phyloP scores from a whole-genome alignment of 2,329 filamentous ascomycete species.

The Metarhizium brunneum region DNA sequence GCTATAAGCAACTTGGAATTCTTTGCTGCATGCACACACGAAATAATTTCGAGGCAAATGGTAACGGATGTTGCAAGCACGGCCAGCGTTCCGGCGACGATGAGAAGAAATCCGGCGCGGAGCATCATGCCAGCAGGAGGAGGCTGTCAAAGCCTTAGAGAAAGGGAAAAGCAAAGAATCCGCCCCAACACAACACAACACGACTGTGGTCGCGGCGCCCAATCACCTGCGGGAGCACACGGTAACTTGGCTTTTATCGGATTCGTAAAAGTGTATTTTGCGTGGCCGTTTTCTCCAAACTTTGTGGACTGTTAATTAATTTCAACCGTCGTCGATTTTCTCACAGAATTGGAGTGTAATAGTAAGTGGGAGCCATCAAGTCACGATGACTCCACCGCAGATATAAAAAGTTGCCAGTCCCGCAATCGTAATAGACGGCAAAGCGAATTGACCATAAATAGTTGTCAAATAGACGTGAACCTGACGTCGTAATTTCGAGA shows the following conservation, averaged over 20 bases:
- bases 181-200: not conserved
- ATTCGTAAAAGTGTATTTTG: too few species aligned
- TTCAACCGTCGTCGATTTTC: not conserved
- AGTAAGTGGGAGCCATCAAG: not conserved
- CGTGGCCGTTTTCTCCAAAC: not conserved
- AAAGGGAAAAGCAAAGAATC: not conserved
- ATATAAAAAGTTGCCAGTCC: not conserved
- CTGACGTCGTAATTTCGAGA: not conserved
- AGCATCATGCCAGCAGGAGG: conserved; percentile 7
- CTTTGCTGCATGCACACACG: conserved; percentile 5
- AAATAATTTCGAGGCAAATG: conserved; percentile 12
- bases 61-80: conserved; percentile 10
- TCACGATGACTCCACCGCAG: not conserved
- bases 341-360: not conserved
- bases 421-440: not conserved
- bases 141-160: not conserved
- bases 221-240: not conserved
- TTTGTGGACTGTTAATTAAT: not conserved
- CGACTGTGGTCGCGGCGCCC: not conserved
- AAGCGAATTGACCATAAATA: not conserved
- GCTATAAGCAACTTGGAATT: conserved; percentile 6
- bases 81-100: conserved; percentile 9
- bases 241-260: too few species aligned
- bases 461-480: not conserved
- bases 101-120: conserved; percentile 3